A percentile compares a stretch with the other conserved stretches of the same genome.
Evolutionary conservation across 805 yeast species (phyloP).

Genomic region (Wickerhamomyces chambardii): DNA sequence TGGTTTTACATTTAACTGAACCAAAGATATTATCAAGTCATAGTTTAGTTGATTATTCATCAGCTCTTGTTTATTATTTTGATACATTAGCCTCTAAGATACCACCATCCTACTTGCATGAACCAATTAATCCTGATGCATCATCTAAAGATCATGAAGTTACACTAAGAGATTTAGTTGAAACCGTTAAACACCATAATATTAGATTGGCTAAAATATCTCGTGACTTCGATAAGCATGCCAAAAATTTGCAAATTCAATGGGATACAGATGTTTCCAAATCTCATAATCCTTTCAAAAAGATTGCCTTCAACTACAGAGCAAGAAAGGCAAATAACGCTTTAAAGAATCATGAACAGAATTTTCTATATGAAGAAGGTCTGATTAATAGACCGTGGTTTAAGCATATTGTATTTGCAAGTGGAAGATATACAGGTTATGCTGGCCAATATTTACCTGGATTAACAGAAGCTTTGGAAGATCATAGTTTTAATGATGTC

Average conservation of each 20-base stretch:
- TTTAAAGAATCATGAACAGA: constrained; percentile 33
- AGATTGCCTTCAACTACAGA: constrained; percentile 15
- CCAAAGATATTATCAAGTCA: constrained; percentile 33
- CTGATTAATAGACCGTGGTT: constrained; percentile 42
- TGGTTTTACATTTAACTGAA: constrained; percentile 40
- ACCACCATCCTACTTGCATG: constrained; percentile 29
- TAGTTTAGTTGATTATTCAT: constrained; percentile 26
- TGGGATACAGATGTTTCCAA: constrained; percentile 20
- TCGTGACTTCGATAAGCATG: constrained; percentile 16
- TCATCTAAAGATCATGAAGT: background rate
- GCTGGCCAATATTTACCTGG: constrained; percentile 47
- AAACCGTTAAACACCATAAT: constrained; percentile 19
- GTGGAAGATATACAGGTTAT: constrained; percentile 50
- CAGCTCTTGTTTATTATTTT: constrained; percentile 27
- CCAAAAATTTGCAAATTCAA: constrained; percentile 10
- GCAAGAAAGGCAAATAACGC: constrained; percentile 23
- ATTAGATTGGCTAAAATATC: constrained; percentile 14
- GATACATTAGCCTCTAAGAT: constrained; percentile 23
- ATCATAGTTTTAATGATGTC: constrained; percentile 24
- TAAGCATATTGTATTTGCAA: constrained; percentile 41
- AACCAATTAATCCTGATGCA: constrained; percentile 3
- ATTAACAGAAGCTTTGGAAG: constrained; percentile 43
- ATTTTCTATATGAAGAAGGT: constrained; percentile 35
- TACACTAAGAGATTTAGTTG: constrained; percentile 19
- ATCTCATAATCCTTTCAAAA: constrained; percentile 22